Base-by-base conservation (phyloP, 192 early-diverging fungal species). In the Coemansia sp. region DNA sequence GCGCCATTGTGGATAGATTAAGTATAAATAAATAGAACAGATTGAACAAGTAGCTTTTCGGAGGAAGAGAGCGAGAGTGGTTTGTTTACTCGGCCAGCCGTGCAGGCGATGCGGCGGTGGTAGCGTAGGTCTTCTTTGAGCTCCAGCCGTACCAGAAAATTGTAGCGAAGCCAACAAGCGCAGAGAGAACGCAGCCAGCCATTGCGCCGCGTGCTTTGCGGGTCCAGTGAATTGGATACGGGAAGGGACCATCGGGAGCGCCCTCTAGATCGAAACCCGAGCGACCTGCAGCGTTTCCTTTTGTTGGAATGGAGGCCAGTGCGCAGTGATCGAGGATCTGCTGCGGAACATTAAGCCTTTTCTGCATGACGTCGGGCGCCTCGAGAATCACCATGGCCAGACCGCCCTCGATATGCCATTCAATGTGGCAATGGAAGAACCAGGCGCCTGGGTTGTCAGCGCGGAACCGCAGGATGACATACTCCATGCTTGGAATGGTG, bases 371-470 rank as follows among this genome's bases (percentile, higher is more conserved):
- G 43, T 87, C 86, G 15, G 92, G 91, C n/a, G 89, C 89, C 77
- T 90, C 90, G 55, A 94, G 72, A 67, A 94, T 69, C 8, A 84
- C 77, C 56, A 86, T 86, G 36, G 85, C 89, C 46, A 95, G 85
- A 45, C 94, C 94, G 57, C 87, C 77, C 63, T 87, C 82, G 57
- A 92, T 79, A 41, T 85, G 85, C 77, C 74, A 86, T 41, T 80
- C 76, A 4, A 77, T 77, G 68, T 94, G 95, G 80, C 95, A 96
- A 79, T 95, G 94, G 84, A 94, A 86, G 58, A 92, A 73, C 91
- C 91, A 93, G 11, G 86, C 83, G 49, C 93, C 93, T 11, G 91
- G 90, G 77, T 94, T 94, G 72, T 94, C 88, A 9, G 91, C 90
- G 36, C 83, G 62, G 82, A 93, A 93, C 39, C 92, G 85, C 68